Conservation (phyloP, 2,329 filamentous ascomycete species). For the Venturiaceae sp. region DNA sequence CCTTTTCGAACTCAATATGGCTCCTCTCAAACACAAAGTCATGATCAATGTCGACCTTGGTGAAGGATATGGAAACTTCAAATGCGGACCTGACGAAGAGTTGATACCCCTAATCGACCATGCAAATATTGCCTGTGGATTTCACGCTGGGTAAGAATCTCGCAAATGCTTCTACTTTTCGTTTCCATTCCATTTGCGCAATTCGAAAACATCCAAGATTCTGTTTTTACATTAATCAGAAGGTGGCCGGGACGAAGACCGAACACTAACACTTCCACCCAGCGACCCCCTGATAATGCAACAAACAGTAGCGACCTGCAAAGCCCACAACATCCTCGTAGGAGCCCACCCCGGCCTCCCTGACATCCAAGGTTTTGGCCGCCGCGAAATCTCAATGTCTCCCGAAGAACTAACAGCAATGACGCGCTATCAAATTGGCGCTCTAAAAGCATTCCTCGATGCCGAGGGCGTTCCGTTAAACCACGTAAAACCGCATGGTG, state of each 20-base stretch:
- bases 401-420: conserved; percentile 48
- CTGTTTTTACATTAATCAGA: too few relatives aligned
- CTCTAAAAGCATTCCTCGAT: conserved; percentile 49
- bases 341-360: conserved; percentile 57
- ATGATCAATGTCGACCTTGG: conserved; percentile 44
- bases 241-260: too few relatives aligned
- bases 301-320: conserved; percentile 48
- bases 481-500: conserved; percentile 55
- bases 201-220: too few relatives aligned
- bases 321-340: conserved; percentile 44
- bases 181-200: background rate
- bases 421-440: conserved; percentile 54
- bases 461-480: conserved; percentile 45
- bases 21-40: background rate
- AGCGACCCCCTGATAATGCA: conserved; percentile 56
- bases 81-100: conserved; percentile 46
- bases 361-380: conserved; percentile 56
- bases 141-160: conserved; percentile 32
- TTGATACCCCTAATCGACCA: conserved; percentile 52
- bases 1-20: background rate
- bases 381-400: conserved; percentile 50
- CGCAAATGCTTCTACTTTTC: too few relatives aligned
- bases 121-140: conserved; percentile 54
- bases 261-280: conserved; percentile 17
- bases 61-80: conserved; percentile 38